Conservation (phyloP, 2,329 filamentous ascomycete species). For the Sordariomycetes sp. region DNA sequence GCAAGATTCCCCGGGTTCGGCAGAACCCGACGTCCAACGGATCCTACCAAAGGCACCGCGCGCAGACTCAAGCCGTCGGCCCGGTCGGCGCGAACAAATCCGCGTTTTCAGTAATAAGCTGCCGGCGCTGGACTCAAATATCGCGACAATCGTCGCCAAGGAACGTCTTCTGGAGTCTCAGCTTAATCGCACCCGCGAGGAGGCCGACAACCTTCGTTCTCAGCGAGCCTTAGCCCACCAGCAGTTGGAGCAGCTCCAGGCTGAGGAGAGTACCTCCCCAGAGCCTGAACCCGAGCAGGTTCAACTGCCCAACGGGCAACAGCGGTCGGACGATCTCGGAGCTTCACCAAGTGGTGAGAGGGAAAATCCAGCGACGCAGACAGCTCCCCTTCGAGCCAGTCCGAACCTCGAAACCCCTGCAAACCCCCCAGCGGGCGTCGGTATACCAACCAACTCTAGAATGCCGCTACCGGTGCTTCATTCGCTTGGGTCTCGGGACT, state of each 20-base stretch:
- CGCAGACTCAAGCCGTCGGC: not conserved
- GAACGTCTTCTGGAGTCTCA: constrained; percentile 4
- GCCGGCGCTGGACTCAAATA: not conserved
- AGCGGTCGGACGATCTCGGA: not conserved
- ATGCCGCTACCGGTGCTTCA: not conserved
- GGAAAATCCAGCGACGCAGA: not conserved
- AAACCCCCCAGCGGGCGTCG: not conserved
- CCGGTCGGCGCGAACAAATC: not conserved
- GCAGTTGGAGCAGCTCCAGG: not conserved
- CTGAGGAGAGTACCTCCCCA: not conserved
- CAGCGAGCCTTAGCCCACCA: not conserved
- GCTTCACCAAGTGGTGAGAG: not conserved
- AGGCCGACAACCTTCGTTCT: not conserved
- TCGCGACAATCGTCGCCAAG: not conserved
- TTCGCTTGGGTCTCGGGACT: not conserved
- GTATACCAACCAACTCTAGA: not conserved
- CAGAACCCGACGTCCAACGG: constrained; percentile 7
- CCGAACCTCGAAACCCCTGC: not conserved
- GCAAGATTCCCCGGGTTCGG: constrained; percentile 9
- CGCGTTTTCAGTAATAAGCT: constrained; percentile 1
- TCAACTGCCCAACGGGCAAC: not conserved
- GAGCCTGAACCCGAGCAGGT: not conserved
- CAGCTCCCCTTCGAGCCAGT: not conserved
- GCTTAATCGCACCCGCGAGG: not conserved
- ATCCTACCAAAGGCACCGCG: not conserved